These are phyloP conservation scores for Ogataea pini DNA, from an alignment of 805 yeast species.

Conservation along the genomic window DNA sequence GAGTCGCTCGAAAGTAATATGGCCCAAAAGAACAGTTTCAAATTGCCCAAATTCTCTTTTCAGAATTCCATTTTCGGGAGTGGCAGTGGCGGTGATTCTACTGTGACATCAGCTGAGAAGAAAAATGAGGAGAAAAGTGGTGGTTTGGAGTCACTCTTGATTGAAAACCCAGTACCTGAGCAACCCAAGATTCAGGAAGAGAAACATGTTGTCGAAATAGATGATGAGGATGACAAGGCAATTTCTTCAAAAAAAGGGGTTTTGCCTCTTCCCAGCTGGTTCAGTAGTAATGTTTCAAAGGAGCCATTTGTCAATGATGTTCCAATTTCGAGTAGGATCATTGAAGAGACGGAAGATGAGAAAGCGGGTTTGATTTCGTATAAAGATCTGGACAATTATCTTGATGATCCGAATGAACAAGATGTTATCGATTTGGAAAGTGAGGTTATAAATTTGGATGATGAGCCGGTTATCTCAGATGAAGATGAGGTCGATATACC, in stretches of 20 bases:
- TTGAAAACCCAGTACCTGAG: neutral
- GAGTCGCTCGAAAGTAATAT: conserved; percentile 19
- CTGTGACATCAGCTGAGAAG: too few species aligned
- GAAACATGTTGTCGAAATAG: neutral
- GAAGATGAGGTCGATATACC: too few species aligned
- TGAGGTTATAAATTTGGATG: neutral
- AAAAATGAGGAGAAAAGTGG: too few species aligned
- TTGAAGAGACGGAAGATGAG: conserved; percentile 39
- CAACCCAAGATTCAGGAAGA: neutral
- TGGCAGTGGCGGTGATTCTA: too few species aligned
- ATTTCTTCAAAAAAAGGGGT: neutral
- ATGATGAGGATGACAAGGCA: neutral
- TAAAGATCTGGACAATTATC: conserved; percentile 44
- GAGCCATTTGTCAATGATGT: conserved; percentile 6
- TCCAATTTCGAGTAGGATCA: neutral
- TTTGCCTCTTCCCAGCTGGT: conserved; percentile 27
- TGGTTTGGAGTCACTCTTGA: too few species aligned
- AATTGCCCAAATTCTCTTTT: conserved; percentile 17
- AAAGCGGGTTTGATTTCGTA: conserved; percentile 53
- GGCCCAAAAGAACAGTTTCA: conserved; percentile 11
- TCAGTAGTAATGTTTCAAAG: conserved; percentile 8
- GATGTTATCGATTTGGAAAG: conserved; percentile 7
- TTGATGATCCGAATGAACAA: conserved; percentile 8
- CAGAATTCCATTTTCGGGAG: conserved; percentile 12
- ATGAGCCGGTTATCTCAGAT: neutral